phyloP scores from a whole-genome alignment of 208 protist genomes.

The Phytomonas sp. region DNA sequence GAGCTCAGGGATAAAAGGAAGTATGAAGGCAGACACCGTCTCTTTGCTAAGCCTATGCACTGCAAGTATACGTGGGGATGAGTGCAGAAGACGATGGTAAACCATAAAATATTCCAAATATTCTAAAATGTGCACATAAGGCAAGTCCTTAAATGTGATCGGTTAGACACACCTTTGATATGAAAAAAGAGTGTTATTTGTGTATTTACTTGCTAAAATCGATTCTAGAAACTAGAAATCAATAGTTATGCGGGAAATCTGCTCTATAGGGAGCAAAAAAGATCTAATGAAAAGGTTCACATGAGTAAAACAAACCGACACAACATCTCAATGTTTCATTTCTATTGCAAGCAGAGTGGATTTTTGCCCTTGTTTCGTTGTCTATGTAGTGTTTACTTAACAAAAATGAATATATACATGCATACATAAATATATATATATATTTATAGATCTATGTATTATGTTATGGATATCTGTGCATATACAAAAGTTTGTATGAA shows the following conservation, averaged over 20 bases:
- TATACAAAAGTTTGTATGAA: background rate
- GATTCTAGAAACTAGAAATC: background rate
- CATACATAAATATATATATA: slow-evolving; percentile 14
- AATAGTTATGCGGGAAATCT: background rate
- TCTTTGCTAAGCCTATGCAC: background rate
- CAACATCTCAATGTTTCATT: background rate
- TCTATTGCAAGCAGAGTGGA: background rate
- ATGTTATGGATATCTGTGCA: slow-evolving; percentile 4
- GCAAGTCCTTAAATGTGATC: background rate
- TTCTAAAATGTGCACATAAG: background rate
- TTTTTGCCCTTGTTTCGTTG: background rate
- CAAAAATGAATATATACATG: slow-evolving; percentile 3
- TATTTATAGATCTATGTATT: slow-evolving; percentile 19
- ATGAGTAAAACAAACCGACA: background rate
- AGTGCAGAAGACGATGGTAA: background rate
- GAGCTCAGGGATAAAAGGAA: background rate
- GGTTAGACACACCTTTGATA: background rate
- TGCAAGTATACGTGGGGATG: background rate
- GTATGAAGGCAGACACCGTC: background rate
- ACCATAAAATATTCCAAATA: background rate
- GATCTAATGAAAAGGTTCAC: background rate
- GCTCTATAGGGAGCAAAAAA: background rate
- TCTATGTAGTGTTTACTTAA: background rate
- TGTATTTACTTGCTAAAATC: background rate
- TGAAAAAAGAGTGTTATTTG: background rate